Evolutionary conservation across 148 eudicot genomes (phyloP).

Genomic region (Arbutus unedo): DNA sequence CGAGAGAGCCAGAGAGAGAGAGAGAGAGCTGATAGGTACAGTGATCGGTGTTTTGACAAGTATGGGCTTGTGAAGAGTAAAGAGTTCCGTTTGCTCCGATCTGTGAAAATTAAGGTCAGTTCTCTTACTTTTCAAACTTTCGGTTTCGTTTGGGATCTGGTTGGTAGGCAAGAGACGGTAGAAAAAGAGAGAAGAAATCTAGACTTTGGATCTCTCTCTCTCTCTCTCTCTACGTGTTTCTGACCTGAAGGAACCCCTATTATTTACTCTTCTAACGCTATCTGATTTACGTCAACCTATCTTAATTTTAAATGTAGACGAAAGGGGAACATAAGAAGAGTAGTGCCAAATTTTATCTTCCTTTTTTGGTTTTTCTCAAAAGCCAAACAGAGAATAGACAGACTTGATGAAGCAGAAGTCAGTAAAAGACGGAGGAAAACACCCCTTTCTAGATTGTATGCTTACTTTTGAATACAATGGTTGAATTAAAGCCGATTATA

Average conservation of each 20-base stretch:
- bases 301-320: neutral
- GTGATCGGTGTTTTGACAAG: neutral
- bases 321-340: too few relatives aligned
- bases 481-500: neutral
- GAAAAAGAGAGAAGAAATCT: neutral
- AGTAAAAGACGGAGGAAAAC: conserved; percentile 11
- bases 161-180: conserved; percentile 6
- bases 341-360: neutral
- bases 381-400: conserved; percentile 3
- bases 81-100: neutral
- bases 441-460: neutral
- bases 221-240: neutral
- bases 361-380: neutral
- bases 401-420: conserved; percentile 7
- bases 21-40: neutral
- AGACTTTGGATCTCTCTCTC: neutral
- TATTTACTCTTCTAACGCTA: neutral
- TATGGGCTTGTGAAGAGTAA: neutral
- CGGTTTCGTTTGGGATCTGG: neutral
- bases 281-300: neutral
- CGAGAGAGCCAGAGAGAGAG: neutral
- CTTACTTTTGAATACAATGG: conserved; percentile 9
- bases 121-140: neutral
- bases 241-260: neutral
- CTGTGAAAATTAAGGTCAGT: conserved; percentile 7